Base-by-base conservation (phyloP, 495 filamentous ascomycete species). In the Cenococcum geophilum region DNA sequence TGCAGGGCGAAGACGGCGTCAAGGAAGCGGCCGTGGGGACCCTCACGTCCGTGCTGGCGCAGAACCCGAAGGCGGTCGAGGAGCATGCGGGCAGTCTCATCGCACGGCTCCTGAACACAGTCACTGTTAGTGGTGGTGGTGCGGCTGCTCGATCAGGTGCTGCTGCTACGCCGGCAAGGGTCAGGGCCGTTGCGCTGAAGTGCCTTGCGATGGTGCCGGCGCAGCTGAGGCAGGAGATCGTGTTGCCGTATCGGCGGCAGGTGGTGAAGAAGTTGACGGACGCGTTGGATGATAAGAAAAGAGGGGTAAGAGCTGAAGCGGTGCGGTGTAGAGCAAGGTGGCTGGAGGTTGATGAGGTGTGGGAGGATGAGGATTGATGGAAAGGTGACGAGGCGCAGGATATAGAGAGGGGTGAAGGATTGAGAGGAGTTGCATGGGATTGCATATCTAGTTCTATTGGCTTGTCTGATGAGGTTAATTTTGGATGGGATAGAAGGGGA, bases 311-410 rank as follows among this genome's bases (percentile, higher is more conserved):
- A 35, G 83, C 83, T 67, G 83, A 83, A 49, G 86, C 84, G 25
- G 86, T 90, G 32, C 81, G 82, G 76, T 86, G 85, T 71, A 66
- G 86, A 36, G 77, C 74, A n/a, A 81, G 75, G 47, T 90, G 87
- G 87, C 73, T 86, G 43, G 79, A 80, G 20, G 75, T 87, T 71
- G 86, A 86, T 76, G 85, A 84, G 20, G 79, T 77, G 4, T 82
- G 79, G 27, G 79, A 82, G 21, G 80, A 84, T 0, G 78, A 81
- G 14, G 68, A 37, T 56, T 37, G 34, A n/a, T 32, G 52, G 52
- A 34, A 20, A n/a, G n/a, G n/a, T n/a, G 27, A 2, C 6, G 2
- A 32, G 27, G 27, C 27, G 27, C 2, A 32, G 6, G 27, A 32
- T 3, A 32, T 3, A 32, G 27, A 6, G 6, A 32, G 27, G 27